Evolutionary conservation across 805 yeast genomes (phyloP), one percentile per base, ranked within the genome.

Genomic region (Teunomyces atbi): DNA sequence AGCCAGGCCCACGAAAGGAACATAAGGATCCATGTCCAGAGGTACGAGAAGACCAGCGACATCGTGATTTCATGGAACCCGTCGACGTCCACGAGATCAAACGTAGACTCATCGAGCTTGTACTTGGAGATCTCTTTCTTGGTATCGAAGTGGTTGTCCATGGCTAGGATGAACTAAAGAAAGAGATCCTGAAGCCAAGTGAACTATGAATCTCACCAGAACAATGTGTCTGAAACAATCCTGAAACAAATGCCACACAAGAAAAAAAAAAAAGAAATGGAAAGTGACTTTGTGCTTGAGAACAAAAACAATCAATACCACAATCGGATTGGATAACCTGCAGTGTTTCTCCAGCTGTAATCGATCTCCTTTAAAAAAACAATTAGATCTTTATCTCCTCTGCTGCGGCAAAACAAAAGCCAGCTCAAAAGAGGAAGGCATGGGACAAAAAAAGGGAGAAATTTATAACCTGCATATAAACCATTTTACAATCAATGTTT

Each of bases 1-100:
- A 81, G 60, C 44, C 75, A 71, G 10, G 79, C 77, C 46, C 83
- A 68, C 1, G 82, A 73, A 12, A 80, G 59, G 38, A 82, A 73
- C 44, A 87, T 61, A n/a, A 77, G 52, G 20, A 79, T 55, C 65
- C 80, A 66, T 60, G 72, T 61, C 42, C 65, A 52, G 18, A 70
- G 18, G 53, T 77, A 82, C 48, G 71, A 70, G 36, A 69, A 49
- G 1, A 83, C 49, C 0, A 83, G 78, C 38, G 73, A 51, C 45
- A 68, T 57, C 11, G 62, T 64, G 45, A 68, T 68, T 55, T 78
- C 80, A 47, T 66, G 68, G 61, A 79, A 79, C 43, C 66, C 65
- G 26, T 69, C 68, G 8, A 78, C 63, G 43, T 78, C 76, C 19
- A 80, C 67, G 45, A 70, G 62, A 43, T 78, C 82, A 50, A 80